phyloP scores from a whole-genome alignment of 23 red algal genomes.

The Gracilariopsis chorda region DNA sequence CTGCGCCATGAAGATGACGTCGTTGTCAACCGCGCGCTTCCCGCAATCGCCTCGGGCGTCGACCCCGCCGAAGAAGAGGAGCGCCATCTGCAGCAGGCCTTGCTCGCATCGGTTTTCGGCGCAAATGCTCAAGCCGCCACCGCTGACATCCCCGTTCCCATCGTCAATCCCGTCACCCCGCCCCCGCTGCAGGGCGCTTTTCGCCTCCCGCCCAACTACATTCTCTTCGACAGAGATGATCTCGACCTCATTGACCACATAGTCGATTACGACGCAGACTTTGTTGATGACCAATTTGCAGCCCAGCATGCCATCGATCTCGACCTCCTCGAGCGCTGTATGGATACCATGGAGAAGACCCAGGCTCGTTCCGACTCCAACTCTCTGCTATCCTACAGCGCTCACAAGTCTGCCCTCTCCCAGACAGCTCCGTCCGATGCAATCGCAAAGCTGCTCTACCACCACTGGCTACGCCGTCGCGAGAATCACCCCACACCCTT shows the following conservation, averaged over 20 bases:
- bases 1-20: slow-evolving; percentile 88
- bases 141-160: slow-evolving; percentile 88
- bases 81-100: slow-evolving; percentile 91
- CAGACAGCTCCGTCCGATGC: background rate
- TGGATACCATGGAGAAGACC: slow-evolving; percentile 85
- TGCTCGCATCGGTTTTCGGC: slow-evolving; percentile 78
- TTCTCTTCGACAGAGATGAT: slow-evolving; percentile 75
- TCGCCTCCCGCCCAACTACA: slow-evolving; percentile 53
- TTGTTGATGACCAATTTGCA: slow-evolving; percentile 62
- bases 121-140: slow-evolving; percentile 28
- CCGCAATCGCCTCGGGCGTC: slow-evolving; percentile 85
- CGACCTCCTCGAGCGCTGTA: slow-evolving; percentile 70
- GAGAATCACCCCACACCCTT: slow-evolving; percentile 36
- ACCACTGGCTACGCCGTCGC: slow-evolving; percentile 67
- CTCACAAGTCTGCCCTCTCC: slow-evolving; percentile 2
- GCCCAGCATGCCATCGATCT: background rate
- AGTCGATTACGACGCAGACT: slow-evolving; percentile 90
- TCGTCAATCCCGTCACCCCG: slow-evolving; percentile 37
- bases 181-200: background rate
- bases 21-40: slow-evolving; percentile 83
- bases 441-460: slow-evolving; percentile 52
- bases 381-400: slow-evolving; percentile 16
- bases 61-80: slow-evolving; percentile 86
- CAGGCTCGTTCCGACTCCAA: slow-evolving; percentile 51
- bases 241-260: slow-evolving; percentile 53